phyloP scores from a whole-genome alignment of 1,284 basidiomycete genomes.

The Pseudomicrostroma phylloplanum region DNA sequence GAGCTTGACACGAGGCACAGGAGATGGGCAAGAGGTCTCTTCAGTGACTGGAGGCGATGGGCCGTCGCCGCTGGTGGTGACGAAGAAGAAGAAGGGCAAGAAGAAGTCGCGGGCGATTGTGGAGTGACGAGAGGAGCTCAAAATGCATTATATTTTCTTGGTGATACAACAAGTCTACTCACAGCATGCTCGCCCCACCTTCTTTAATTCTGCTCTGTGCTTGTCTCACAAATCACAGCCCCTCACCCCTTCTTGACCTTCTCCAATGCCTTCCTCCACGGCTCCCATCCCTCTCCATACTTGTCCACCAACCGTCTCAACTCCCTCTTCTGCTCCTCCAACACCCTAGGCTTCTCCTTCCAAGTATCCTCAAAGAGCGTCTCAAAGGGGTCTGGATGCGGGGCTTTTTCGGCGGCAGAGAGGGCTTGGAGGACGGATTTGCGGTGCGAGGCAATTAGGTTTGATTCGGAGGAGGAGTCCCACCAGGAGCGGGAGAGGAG shows the following conservation, averaged over 20 bases:
- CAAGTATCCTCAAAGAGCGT: conserved; percentile 85
- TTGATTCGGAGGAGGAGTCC: conserved; percentile 68
- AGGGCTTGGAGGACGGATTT: conserved; percentile 71
- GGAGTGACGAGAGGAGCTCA: neutral
- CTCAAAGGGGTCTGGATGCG: conserved; percentile 61
- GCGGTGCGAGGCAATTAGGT: conserved; percentile 65
- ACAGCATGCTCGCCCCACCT: too few species aligned
- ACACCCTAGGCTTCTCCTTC: conserved; percentile 54
- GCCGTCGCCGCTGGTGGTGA: neutral
- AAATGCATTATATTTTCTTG: too few species aligned
- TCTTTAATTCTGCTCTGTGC: too few species aligned
- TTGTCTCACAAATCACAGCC: conserved; percentile 61
- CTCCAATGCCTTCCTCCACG: conserved; percentile 70
- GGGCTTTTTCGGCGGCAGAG: conserved; percentile 67
- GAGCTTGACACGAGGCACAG: neutral
- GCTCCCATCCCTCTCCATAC: conserved; percentile 71
- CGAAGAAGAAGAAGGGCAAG: conserved; percentile 11
- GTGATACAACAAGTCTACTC: too few species aligned
- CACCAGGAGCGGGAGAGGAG: conserved; percentile 74
- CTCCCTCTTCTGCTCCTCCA: conserved; percentile 75
- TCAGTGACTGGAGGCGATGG: too few species aligned
- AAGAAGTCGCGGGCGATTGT: conserved; percentile 7
- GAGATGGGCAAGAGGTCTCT: conserved; percentile 2
- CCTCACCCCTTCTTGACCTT: conserved; percentile 73
- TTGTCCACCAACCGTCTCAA: conserved; percentile 68